phyloP scores from a whole-genome alignment of 257 asterid genomes.

The Nicotiana obtusifolia region DNA sequence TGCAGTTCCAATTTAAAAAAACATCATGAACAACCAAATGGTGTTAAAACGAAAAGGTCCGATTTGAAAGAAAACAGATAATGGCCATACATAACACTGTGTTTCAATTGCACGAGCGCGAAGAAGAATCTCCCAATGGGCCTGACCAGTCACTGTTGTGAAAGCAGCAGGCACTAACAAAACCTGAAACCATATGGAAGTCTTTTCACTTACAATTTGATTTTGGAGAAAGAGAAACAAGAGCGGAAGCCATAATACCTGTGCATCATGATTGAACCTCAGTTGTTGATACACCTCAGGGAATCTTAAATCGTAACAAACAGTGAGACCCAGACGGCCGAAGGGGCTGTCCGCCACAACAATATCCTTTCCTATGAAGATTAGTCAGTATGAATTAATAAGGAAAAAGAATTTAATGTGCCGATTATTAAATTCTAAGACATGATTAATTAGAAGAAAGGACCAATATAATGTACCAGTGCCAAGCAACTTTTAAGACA shows the following conservation, averaged over 20 bases:
- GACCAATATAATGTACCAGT: not conserved
- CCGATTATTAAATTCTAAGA: not conserved
- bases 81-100: conserved; percentile 66
- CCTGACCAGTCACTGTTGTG: conserved; percentile 76
- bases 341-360: conserved; percentile 73
- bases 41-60: not conserved
- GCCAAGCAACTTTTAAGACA: not conserved
- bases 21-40: not conserved
- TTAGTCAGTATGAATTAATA: not conserved
- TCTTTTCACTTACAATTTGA: not conserved
- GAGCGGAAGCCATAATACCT: conserved; percentile 25
- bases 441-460: not conserved
- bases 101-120: conserved; percentile 97
- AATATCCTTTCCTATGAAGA: conserved; percentile 50
- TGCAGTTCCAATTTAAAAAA: not conserved
- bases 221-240: not conserved
- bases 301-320: conserved; percentile 89
- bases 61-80: not conserved
- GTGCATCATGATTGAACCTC: conserved; percentile 67
- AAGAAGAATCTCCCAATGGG: conserved; percentile 94
- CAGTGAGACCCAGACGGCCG: conserved; percentile 79
- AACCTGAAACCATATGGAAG: conserved; percentile 33
- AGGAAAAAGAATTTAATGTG: not conserved
- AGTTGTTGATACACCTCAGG: conserved; percentile 92
- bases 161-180: conserved; percentile 89